Evolutionary conservation across 23 red algal genomes (phyloP), one percentile per base, ranked within the genome.

Genomic region (Gracilariopsis chorda): DNA sequence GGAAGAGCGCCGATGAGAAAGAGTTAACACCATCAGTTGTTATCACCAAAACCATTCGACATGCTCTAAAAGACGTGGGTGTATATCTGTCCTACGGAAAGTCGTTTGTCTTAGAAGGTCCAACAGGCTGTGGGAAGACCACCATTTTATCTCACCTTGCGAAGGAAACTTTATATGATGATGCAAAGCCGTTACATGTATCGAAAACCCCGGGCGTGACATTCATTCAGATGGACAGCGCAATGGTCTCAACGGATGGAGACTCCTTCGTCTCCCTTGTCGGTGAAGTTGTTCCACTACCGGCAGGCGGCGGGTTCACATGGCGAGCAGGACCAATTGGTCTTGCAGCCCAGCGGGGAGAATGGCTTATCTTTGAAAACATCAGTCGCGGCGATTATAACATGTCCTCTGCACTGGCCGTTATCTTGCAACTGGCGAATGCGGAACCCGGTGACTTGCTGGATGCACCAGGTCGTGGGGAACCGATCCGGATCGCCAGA

Each of bases 291-390:
- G 90, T 94, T 16, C 95, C 95, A 0, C 37, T 87, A 17, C 62
- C 75, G 19, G 86, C 83, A 39, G 83, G 79, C 16, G 87, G 78
- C 49, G 83, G 90, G 13, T 98, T 98, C 77, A 51, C 63, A 25
- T 98, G 95, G 95, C 78, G 87, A 45, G 81, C 90, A 21, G 95
- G 95, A 44, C 95, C 95, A 19, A 91, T 98, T 58, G 95, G 95
- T 30, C n/a, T 63, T n/a, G 95, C 95, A 14, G 55, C 94, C 10
- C 51, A 58, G 48, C 48, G 44, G 29, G 95, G 95, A 17, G 85
- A 84, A 9, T 94, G 90, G 91, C 69, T 98, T 30, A 64, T 98
- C 1, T 83, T 98, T 27, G 95, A 98, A 83, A 93, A 92, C 33
- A 51, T 98, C 58, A 27, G 51, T 23, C 46, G 64, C 51, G 52